Evolutionary conservation across 768 basidiomycete genomes (phyloP), one percentile per base, ranked within the genome.

Genomic region (Boletellus ananiceps): DNA sequence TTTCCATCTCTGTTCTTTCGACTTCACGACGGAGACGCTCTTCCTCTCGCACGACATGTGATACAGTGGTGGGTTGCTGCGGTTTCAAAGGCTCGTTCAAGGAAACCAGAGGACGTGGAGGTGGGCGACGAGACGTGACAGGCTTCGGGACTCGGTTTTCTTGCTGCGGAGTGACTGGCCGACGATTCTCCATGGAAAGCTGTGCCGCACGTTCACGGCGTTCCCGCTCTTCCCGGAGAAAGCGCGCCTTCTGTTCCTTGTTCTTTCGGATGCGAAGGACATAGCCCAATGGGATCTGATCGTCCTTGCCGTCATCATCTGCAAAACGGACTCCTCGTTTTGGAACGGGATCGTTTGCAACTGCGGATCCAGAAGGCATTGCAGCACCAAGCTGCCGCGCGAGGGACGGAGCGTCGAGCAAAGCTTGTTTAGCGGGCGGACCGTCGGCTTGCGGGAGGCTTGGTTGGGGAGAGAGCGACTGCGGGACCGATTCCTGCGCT

Each of bases 251-350:
- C 67, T 86, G 81, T 65, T 84, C 84, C 38, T 82, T 81, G 57
- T 80, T 80, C 72, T 83, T 83, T 71, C 82, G 83, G 64, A 78
- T 77, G 46, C 83, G 82, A 60, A 86, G 69, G n/a, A 82, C 77
- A 60, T 88, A 79, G 15, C 78, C 80, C 35, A 88, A 69, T 3
- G 88, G 88, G 54, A 86, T 72, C 44, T 73, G 72, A 62, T 88
- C 86, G 36, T 86, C 84, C 51, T 79, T 81, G 51, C 62, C 65
- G 59, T 79, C 78, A 57, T 80, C 78, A 55, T 83, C 82, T 27
- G 75, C 80, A 52, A 86, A 85, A 38, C 82, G 77, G 8, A 85
- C 84, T 9, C 82, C 81, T 34, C 82, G 77, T 61, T 63, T 68
- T 25, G 58, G 58, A 48, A 47, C 27, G n/a, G 53, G 40, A 36